Percentiles rank a stretch among this genome's conserved stretches.
Evolutionary conservation across 129 eudicot species (phyloP).

Genomic region (Deinandra increscens): DNA sequence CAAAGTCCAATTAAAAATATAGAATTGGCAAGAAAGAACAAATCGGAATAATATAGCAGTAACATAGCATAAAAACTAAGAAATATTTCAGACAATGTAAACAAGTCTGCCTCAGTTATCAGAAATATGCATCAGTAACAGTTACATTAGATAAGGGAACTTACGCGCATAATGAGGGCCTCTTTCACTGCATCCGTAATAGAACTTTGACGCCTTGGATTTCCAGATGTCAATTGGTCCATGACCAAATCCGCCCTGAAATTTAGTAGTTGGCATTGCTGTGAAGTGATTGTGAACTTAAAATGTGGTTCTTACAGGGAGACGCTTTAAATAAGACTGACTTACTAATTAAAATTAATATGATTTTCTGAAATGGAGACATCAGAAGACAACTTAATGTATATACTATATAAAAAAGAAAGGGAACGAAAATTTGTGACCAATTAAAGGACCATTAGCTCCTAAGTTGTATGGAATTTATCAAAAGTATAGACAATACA

Average conservation of each 20-base stretch:
- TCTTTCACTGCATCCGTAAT: constrained; percentile 90
- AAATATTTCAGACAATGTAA: neutral
- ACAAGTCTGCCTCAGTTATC: neutral
- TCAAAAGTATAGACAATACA: constrained; percentile 1
- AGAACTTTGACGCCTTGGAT: constrained; percentile 60
- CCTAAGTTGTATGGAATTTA: neutral
- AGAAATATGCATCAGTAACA: constrained; percentile 8
- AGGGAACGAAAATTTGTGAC: neutral
- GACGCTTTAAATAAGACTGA: neutral
- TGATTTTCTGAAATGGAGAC: neutral
- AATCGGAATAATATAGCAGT: neutral
- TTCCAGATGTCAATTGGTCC: constrained; percentile 85
- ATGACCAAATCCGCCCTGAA: constrained; percentile 54
- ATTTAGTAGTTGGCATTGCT: neutral
- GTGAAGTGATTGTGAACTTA: neutral
- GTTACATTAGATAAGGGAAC: constrained; percentile 31
- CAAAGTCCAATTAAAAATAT: neutral
- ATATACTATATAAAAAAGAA: neutral
- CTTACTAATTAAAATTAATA: neutral
- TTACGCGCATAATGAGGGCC: constrained; percentile 78
- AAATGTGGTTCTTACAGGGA: neutral
- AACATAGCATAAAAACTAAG: neutral
- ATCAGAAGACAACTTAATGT: neutral
- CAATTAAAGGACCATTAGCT: neutral
- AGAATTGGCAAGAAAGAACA: neutral